A percentile compares a stretch with the other conserved stretches of the same genome.
These are phyloP conservation scores for Rhipidocladum racemiflorum DNA, from an alignment of 176 grass and related monocot genomes.

Conservation along the genomic window DNA sequence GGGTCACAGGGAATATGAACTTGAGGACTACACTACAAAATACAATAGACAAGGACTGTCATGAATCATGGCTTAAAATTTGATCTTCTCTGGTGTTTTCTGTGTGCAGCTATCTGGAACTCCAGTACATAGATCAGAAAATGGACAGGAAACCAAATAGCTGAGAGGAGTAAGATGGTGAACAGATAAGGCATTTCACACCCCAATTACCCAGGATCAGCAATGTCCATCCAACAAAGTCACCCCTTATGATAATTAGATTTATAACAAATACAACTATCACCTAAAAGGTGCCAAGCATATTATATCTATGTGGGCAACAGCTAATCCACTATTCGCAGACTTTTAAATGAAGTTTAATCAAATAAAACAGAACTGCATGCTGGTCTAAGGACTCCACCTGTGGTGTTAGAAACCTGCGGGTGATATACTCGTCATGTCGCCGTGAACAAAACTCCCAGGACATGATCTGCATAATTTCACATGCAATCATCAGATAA, in stretches of 20 bases:
- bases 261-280: not conserved
- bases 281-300: not conserved
- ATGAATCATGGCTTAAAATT: not conserved
- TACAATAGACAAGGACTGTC: not conserved
- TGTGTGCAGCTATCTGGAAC: not conserved
- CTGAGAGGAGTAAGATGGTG: not conserved
- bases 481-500: slow-evolving; percentile 29
- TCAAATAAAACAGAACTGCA: slow-evolving; percentile 4
- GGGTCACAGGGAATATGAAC: not conserved
- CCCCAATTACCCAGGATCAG: not conserved
- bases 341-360: not conserved
- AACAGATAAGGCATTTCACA: not conserved
- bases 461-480: slow-evolving; percentile 67
- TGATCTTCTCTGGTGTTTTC: not conserved
- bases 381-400: slow-evolving; percentile 30
- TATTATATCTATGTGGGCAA: not conserved
- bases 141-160: not conserved
- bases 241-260: not conserved
- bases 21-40: not conserved
- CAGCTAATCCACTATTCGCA: not conserved
- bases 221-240: slow-evolving; percentile 2
- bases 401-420: slow-evolving; percentile 82
- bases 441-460: slow-evolving; percentile 93
- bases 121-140: not conserved
- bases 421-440: slow-evolving; percentile 85